These are phyloP conservation scores for Ophiocordyceps sinensis DNA, from an alignment of 2,329 filamentous ascomycete genomes.

Conservation along the genomic window DNA sequence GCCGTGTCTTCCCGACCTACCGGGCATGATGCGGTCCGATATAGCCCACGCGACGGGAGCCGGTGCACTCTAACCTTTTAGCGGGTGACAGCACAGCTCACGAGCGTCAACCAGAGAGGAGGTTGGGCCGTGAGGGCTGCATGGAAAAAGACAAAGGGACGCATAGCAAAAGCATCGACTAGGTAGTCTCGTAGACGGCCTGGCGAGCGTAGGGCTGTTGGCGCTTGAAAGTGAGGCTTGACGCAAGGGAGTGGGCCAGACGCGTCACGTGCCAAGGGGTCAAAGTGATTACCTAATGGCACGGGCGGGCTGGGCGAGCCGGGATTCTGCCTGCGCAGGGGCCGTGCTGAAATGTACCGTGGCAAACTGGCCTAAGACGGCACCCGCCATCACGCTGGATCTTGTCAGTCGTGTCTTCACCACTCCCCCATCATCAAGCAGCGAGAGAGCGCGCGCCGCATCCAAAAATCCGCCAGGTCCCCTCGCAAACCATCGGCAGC, in stretches of 20 bases:
- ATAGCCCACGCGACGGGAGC: too few species aligned
- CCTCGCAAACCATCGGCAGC: slow-evolving; percentile 43
- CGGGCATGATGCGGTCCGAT: background rate
- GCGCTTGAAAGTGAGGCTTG: background rate
- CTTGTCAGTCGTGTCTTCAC: slow-evolving; percentile 37
- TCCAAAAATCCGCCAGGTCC: slow-evolving; percentile 46
- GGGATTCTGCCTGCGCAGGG: slow-evolving; percentile 13
- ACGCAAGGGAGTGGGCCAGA: background rate
- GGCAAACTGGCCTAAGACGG: slow-evolving; percentile 20
- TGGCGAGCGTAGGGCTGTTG: too few species aligned
- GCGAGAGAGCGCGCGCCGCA: slow-evolving; percentile 35
- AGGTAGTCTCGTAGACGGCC: too few species aligned
- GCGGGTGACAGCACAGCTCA: too few species aligned
- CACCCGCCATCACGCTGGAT: slow-evolving; percentile 34
- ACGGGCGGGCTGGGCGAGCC: slow-evolving; percentile 3
- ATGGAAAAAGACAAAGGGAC: too few species aligned
- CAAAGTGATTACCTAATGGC: slow-evolving; percentile 6
- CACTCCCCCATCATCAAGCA: slow-evolving; percentile 35
- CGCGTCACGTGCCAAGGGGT: slow-evolving; percentile 1
- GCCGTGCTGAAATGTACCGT: slow-evolving; percentile 31
- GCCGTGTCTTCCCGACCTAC: background rate
- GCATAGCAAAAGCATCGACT: too few species aligned
- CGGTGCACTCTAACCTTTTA: too few species aligned
- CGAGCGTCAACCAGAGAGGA: too few species aligned
- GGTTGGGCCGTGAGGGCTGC: too few species aligned